phyloP scores from a whole-genome alignment of 441 rosid genomes.

The Corymbia calophylla region DNA sequence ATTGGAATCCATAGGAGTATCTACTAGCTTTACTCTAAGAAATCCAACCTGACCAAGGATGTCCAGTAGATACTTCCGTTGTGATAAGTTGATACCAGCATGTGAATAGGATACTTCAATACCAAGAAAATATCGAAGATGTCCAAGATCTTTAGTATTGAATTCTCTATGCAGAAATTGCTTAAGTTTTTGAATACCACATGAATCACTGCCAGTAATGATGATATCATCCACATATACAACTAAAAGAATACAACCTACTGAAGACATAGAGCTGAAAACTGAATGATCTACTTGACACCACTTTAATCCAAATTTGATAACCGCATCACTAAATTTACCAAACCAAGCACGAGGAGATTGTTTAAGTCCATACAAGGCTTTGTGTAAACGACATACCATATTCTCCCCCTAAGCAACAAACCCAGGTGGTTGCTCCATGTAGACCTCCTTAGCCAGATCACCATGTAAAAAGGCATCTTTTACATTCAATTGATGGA shows the following conservation, averaged over 20 bases:
- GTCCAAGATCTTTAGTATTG: neutral
- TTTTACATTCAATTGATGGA: neutral
- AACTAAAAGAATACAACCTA: neutral
- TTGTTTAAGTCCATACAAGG: too few relatives aligned
- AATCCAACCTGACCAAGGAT: too few relatives aligned
- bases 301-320: neutral
- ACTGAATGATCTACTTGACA: neutral
- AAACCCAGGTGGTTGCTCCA: too few relatives aligned
- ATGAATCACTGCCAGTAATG: fast-evolving
- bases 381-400: too few relatives aligned
- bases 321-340: neutral
- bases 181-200: neutral
- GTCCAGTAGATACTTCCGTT: too few relatives aligned
- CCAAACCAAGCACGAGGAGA: too few relatives aligned
- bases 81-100: neutral
- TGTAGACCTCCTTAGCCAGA: too few relatives aligned
- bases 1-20: neutral
- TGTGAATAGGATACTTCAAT: neutral
- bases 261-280: too few relatives aligned
- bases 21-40: neutral
- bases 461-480: too few relatives aligned
- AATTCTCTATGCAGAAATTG: neutral
- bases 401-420: too few relatives aligned
- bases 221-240: neutral
- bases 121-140: too few relatives aligned